Conservation (phyloP, 129 eudicot species). For the Flaveria sonorensis region DNA sequence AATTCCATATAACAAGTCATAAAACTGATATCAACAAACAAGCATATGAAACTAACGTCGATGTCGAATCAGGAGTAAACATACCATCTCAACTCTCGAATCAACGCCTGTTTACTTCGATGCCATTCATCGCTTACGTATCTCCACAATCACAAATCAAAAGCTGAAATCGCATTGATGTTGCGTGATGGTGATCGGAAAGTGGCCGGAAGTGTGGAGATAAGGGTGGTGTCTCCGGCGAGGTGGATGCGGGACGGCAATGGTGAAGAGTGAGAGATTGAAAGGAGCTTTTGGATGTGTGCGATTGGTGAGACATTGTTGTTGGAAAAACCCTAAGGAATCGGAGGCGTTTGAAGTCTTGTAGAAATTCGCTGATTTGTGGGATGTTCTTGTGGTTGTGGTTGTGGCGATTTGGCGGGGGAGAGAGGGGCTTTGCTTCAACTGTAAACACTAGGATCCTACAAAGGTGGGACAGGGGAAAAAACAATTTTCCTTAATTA, state of each 20-base stretch:
- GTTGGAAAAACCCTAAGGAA: slow-evolving; percentile 33
- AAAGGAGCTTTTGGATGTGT: slow-evolving; percentile 20
- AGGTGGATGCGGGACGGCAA: slow-evolving; percentile 12
- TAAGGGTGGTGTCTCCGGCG: slow-evolving; percentile 33
- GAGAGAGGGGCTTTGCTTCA: slow-evolving; percentile 25
- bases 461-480: slow-evolving; percentile 16
- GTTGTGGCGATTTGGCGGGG: slow-evolving; percentile 51
- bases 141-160: not conserved
- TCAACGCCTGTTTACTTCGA: slow-evolving; percentile 22
- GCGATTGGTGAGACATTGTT: slow-evolving; percentile 32
- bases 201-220: slow-evolving; percentile 19
- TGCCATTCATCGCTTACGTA: slow-evolving; percentile 11
- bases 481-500: too few species aligned
- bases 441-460: slow-evolving; percentile 29
- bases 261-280: slow-evolving; percentile 32
- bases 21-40: not conserved
- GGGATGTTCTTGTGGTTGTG: slow-evolving; percentile 55
- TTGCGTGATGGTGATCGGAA: not conserved
- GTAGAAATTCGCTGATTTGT: slow-evolving; percentile 43
- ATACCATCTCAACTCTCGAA: slow-evolving; percentile 32
- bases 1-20: not conserved
- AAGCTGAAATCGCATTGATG: slow-evolving; percentile 8
- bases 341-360: slow-evolving; percentile 63
- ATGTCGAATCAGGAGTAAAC: slow-evolving; percentile 23
- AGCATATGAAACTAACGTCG: not conserved